phyloP scores from a whole-genome alignment of 345 rosid species.

The Carallia pectinifolia region DNA sequence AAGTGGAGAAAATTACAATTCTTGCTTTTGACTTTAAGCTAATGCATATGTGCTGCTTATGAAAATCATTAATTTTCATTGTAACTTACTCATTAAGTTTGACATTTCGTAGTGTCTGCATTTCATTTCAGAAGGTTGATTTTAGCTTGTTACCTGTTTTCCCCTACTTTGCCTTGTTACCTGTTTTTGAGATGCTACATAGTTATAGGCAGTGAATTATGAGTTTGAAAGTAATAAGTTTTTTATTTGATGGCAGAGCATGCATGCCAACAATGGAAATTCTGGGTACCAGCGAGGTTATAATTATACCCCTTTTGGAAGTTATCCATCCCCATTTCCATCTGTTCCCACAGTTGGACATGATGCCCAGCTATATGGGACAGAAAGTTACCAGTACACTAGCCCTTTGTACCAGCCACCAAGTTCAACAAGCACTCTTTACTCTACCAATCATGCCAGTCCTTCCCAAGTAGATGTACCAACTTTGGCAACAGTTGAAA shows the following conservation, averaged over 20 bases:
- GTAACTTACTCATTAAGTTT: no score
- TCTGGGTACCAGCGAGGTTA: constrained; percentile 42
- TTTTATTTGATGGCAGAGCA: constrained; percentile 31
- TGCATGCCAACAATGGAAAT: constrained; percentile 42
- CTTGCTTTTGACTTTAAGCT: no score
- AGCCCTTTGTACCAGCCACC: constrained; percentile 41
- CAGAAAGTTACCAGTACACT: constrained; percentile 55
- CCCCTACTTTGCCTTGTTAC: neutral
- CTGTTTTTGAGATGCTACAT: neutral
- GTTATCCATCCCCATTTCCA: constrained; percentile 37
- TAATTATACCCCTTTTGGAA: constrained; percentile 45
- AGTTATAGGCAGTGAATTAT: neutral
- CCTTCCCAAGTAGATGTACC: constrained; percentile 28
- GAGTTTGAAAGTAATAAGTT: constrained; percentile 12
- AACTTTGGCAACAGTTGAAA: constrained; percentile 24
- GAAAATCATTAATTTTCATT: no score
- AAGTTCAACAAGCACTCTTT: constrained; percentile 12
- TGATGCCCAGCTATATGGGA: constrained; percentile 39
- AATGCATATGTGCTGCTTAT: no score
- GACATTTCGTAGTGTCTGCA: neutral
- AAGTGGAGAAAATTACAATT: no score
- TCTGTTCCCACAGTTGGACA: constrained; percentile 29
- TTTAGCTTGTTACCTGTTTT: neutral
- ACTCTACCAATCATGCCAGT: constrained; percentile 10
- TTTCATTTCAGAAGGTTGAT: neutral